A percentile compares a stretch with the other conserved stretches of the same genome.
Evolutionary conservation across 2,329 filamentous ascomycete species (phyloP).

Genomic region (Neoscytalidium dimidiatum): DNA sequence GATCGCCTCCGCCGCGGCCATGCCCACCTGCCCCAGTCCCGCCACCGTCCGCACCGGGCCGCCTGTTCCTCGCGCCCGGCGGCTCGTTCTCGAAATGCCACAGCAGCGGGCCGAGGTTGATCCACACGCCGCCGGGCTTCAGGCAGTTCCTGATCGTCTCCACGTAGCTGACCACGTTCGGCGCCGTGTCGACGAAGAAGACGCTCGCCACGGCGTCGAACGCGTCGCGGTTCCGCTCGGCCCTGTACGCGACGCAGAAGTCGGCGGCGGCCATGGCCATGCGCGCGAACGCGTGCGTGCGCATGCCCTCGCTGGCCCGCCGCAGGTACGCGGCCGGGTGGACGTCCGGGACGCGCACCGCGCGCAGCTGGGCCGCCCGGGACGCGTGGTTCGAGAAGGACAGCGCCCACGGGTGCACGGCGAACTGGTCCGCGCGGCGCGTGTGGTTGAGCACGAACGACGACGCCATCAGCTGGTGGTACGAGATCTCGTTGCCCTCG

Average conservation of each 20-base stretch:
- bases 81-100: constrained; percentile 91
- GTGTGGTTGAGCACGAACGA: constrained; percentile 73
- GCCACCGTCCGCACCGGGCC: constrained; percentile 27
- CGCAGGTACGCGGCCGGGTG: constrained; percentile 41
- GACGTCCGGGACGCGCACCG: constrained; percentile 77
- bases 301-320: constrained; percentile 21
- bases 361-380: constrained; percentile 72
- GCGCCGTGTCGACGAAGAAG: constrained; percentile 97
- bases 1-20: constrained; percentile 22
- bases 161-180: constrained; percentile 88
- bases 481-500: constrained; percentile 94
- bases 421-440: constrained; percentile 61
- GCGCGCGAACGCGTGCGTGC: constrained; percentile 53
- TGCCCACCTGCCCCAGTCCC: constrained; percentile 24
- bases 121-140: constrained; percentile 73
- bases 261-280: constrained; percentile 96
- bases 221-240: constrained; percentile 58
- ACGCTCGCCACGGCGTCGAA: constrained; percentile 87
- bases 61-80: constrained; percentile 53
- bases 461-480: constrained; percentile 90
- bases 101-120: constrained; percentile 87
- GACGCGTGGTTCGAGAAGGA: constrained; percentile 83
- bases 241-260: constrained; percentile 82
- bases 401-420: constrained; percentile 81
- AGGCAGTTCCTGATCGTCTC: constrained; percentile 80